These are phyloP conservation scores for Alectoria sarmentosa DNA, from an alignment of 495 filamentous ascomycete species.

Conservation along the genomic window DNA sequence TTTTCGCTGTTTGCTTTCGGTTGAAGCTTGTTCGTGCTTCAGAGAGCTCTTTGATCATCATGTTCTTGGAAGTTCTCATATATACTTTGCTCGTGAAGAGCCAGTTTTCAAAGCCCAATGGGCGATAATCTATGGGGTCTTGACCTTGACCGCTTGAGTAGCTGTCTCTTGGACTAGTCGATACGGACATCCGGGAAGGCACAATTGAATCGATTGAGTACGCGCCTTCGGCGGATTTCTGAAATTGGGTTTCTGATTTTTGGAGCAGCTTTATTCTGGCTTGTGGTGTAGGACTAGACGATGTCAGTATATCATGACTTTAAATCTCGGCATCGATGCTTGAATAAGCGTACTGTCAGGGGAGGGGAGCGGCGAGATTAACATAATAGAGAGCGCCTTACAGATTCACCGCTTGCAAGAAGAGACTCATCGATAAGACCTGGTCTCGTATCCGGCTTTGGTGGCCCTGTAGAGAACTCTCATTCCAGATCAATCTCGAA, in stretches of 20 bases:
- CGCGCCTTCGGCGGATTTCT: background rate
- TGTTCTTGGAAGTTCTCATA: background rate
- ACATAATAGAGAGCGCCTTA: background rate
- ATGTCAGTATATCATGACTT: background rate
- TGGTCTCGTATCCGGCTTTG: background rate
- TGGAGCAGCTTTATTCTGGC: background rate
- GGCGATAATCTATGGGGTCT: background rate
- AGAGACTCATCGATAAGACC: background rate
- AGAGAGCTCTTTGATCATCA: background rate
- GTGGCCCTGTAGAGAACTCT: background rate
- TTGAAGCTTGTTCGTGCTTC: background rate
- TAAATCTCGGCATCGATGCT: background rate
- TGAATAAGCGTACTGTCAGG: background rate
- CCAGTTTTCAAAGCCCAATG: background rate
- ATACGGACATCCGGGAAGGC: background rate
- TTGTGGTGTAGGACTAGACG: background rate
- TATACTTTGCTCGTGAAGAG: background rate
- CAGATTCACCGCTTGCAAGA: background rate
- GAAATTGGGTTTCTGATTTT: background rate
- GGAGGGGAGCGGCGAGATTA: background rate
- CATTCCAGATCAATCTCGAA: background rate
- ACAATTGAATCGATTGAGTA: background rate
- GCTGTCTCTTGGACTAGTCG: background rate
- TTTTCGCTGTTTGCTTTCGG: background rate
- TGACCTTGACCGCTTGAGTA: background rate